These are phyloP conservation scores for Boletus subluridellus DNA, from an alignment of 1,284 basidiomycete species.

Conservation along the genomic window DNA sequence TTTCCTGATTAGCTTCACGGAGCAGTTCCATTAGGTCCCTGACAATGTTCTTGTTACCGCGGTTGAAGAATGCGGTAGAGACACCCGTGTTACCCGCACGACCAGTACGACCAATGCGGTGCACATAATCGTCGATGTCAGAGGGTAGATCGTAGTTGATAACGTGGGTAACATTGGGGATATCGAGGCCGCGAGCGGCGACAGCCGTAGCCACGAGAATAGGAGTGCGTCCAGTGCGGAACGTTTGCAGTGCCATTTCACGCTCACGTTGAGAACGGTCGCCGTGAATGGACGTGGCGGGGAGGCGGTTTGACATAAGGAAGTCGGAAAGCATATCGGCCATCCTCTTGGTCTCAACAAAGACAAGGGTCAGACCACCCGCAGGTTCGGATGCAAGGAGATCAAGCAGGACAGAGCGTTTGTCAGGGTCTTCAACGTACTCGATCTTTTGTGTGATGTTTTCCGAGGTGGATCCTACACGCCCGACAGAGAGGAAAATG, in stretches of 20 bases:
- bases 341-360: slow-evolving; percentile 99
- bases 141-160: slow-evolving; percentile 98
- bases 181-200: slow-evolving; percentile 98
- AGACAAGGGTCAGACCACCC: slow-evolving; percentile 87
- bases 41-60: slow-evolving; percentile 88
- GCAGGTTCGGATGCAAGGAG: slow-evolving; percentile 78
- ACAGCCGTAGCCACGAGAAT: slow-evolving; percentile 98
- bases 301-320: slow-evolving; percentile 79
- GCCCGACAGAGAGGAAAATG: slow-evolving; percentile 97
- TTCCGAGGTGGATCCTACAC: slow-evolving; percentile 97
- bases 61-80: slow-evolving; percentile 93
- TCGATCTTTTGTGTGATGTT: slow-evolving; percentile 99
- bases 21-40: slow-evolving; percentile 90
- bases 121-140: slow-evolving; percentile 98
- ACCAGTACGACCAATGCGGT: slow-evolving; percentile 98
- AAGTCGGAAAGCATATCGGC: slow-evolving; percentile 98
- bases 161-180: slow-evolving; percentile 98
- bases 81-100: slow-evolving; percentile 99
- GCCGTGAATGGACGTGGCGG: slow-evolving; percentile 96
- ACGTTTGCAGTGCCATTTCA: slow-evolving; percentile 92
- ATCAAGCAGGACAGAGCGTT: slow-evolving; percentile 94
- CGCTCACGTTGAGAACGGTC: slow-evolving; percentile 98
- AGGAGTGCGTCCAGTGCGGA: slow-evolving; percentile 92
- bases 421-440: slow-evolving; percentile 97
- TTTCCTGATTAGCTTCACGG: slow-evolving; percentile 95